phyloP scores from a whole-genome alignment of 2,329 filamentous ascomycete species.

The Cladosporium sp. region DNA sequence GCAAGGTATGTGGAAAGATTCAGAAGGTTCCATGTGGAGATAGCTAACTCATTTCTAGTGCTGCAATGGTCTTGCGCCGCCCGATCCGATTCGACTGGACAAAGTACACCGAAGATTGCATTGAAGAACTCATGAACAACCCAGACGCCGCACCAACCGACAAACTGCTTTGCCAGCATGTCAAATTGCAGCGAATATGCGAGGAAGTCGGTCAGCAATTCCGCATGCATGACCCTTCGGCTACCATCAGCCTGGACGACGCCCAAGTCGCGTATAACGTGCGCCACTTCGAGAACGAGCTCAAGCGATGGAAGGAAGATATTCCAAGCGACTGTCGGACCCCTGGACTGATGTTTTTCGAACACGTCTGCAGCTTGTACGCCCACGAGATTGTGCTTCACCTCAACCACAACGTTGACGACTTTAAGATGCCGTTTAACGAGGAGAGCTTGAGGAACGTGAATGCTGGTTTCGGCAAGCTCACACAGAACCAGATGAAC shows the following conservation, averaged over 20 bases:
- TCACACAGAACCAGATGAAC: constrained; percentile 44
- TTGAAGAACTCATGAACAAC: constrained; percentile 54
- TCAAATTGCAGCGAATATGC: constrained; percentile 55
- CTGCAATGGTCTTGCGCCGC: constrained; percentile 55
- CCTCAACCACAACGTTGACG: constrained; percentile 41
- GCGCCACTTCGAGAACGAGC: constrained; percentile 51
- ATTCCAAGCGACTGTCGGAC: constrained; percentile 36
- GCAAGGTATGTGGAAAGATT: constrained; percentile 42
- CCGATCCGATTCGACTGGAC: constrained; percentile 58
- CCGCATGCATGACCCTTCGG: constrained; percentile 50
- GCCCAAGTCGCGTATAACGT: constrained; percentile 52
- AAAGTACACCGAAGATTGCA: constrained; percentile 60
- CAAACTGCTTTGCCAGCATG: constrained; percentile 52
- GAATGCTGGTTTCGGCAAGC: constrained; percentile 36
- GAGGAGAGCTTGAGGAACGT: constrained; percentile 39
- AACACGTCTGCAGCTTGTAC: constrained; percentile 47
- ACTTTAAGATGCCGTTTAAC: constrained; percentile 43
- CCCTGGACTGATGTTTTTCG: constrained; percentile 39
- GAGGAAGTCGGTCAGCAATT: constrained; percentile 56
- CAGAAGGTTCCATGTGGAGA: constrained; percentile 9
- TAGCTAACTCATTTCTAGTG: constrained; percentile 35
- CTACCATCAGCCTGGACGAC: constrained; percentile 51
- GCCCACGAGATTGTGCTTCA: constrained; percentile 50
- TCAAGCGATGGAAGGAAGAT: constrained; percentile 45
- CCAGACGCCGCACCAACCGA: constrained; percentile 56